Evolutionary conservation across 2,329 filamentous ascomycete species (phyloP).

Genomic region (Arthrobotrys entomopaga): DNA sequence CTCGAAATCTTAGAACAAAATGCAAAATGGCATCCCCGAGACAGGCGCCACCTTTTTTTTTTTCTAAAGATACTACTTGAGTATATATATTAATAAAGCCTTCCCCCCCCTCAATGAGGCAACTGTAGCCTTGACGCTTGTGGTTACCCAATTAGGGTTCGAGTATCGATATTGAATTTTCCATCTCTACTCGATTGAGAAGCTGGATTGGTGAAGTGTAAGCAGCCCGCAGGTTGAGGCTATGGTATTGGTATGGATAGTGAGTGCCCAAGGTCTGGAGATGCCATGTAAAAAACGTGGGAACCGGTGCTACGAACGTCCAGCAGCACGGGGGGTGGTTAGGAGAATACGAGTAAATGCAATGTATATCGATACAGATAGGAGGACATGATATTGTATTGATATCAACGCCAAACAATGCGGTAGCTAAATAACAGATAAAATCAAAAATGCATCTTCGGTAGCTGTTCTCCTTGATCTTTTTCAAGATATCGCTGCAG

Average conservation of each 20-base stretch:
- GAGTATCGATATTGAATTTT: slow-evolving; percentile 43
- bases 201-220: slow-evolving; percentile 35
- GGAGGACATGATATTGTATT: neutral
- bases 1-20: slow-evolving; percentile 14
- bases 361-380: neutral
- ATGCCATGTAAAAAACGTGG: slow-evolving; percentile 2
- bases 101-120: slow-evolving; percentile 24
- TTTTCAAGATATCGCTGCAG: slow-evolving; percentile 19
- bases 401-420: neutral
- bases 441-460: too few relatives aligned
- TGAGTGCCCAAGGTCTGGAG: neutral
- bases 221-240: slow-evolving; percentile 30
- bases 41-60: slow-evolving; percentile 39
- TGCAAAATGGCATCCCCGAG: slow-evolving; percentile 17
- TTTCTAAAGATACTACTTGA: too few relatives aligned
- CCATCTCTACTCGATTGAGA: slow-evolving; percentile 46
- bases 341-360: neutral
- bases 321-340: too few relatives aligned
- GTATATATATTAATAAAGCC: neutral
- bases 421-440: slow-evolving; percentile 20
- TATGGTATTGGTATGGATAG: too few relatives aligned
- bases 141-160: slow-evolving; percentile 41
- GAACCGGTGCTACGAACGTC: too few relatives aligned
- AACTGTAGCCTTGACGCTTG: slow-evolving; percentile 53
- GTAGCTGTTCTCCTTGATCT: too few relatives aligned